These are phyloP conservation scores for Teunomyces cretensis DNA, from an alignment of 805 yeast species.

Conservation along the genomic window DNA sequence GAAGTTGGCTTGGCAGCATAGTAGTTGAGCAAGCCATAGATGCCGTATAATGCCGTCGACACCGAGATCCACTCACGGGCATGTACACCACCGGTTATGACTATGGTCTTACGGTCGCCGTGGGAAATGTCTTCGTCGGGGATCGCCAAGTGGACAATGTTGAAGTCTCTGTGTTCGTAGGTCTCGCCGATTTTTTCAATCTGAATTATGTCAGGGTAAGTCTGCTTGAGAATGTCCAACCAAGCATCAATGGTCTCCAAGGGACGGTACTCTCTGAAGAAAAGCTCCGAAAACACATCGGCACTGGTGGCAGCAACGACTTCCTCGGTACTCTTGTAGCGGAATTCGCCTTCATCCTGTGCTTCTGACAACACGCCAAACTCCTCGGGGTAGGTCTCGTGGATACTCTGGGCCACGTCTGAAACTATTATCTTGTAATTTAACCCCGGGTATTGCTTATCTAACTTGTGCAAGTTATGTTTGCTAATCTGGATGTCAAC, in stretches of 20 bases:
- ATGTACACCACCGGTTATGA: conserved; percentile 81
- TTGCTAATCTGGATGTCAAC: conserved; percentile 44
- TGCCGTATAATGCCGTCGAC: conserved; percentile 62
- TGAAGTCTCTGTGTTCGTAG: conserved; percentile 68
- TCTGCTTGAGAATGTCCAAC: conserved; percentile 58
- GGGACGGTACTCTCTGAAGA: conserved; percentile 70
- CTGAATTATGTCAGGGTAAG: conserved; percentile 63
- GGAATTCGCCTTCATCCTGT: conserved; percentile 11
- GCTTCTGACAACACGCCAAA: conserved; percentile 4
- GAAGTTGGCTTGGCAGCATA: conserved; percentile 33
- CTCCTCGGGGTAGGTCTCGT: conserved; percentile 50
- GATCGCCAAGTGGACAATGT: conserved; percentile 60
- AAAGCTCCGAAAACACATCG: conserved; percentile 45
- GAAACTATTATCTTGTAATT: conserved; percentile 46
- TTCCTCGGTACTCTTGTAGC: conserved; percentile 10
- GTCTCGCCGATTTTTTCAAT: conserved; percentile 74
- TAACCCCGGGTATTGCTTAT: conserved; percentile 20
- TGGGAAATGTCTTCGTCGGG: conserved; percentile 41
- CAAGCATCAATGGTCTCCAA: conserved; percentile 69
- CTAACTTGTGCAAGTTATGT: conserved; percentile 19
- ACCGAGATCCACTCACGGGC: conserved; percentile 90
- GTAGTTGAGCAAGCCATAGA: conserved; percentile 35
- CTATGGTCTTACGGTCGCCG: conserved; percentile 56
- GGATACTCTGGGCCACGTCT: conserved; percentile 57
- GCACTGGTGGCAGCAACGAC: conserved; percentile 11